A percentile compares a stretch with the other conserved stretches of the same genome.
phyloP scores from a whole-genome alignment of 805 yeast species.

The Suhomyces xylopsoci region DNA sequence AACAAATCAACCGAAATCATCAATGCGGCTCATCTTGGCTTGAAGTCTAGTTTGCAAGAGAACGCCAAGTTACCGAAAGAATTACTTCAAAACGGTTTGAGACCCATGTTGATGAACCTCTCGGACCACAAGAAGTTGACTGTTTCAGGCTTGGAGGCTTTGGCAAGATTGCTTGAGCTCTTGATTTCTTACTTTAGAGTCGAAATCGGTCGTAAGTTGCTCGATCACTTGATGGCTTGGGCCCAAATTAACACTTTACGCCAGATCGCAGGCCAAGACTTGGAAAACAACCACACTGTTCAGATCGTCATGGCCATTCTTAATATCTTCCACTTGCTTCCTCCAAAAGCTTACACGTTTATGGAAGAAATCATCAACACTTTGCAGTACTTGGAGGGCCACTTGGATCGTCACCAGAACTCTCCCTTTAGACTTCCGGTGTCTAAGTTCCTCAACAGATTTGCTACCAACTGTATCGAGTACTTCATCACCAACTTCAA shows the following conservation, averaged over 20 bases:
- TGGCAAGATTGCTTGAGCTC: constrained; percentile 80
- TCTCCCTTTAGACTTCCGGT: constrained; percentile 93
- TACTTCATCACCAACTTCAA: constrained; percentile 67
- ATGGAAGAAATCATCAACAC: constrained; percentile 82
- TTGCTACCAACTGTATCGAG: constrained; percentile 68
- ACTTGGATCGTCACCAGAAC: constrained; percentile 74
- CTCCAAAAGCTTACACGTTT: constrained; percentile 88
- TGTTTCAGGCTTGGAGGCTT: constrained; percentile 85
- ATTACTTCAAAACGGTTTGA: constrained; percentile 85
- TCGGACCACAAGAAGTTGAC: constrained; percentile 91
- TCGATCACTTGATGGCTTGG: constrained; percentile 95
- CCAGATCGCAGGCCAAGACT: constrained; percentile 72
- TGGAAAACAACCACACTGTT: constrained; percentile 76
- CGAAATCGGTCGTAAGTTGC: constrained; percentile 88
- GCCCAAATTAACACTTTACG: constrained; percentile 80
- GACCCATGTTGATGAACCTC: constrained; percentile 93
- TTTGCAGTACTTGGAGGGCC: constrained; percentile 73
- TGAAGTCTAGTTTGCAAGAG: constrained; percentile 77
- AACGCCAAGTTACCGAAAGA: constrained; percentile 91
- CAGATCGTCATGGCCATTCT: constrained; percentile 86
- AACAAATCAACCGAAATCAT: constrained; percentile 83
- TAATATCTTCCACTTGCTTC: constrained; percentile 86
- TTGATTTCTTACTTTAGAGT: constrained; percentile 92
- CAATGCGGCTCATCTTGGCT: constrained; percentile 89
- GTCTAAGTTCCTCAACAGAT: constrained; percentile 80